Conservation (phyloP, 805 yeast species). For the Kodamaea kakaduensis region DNA sequence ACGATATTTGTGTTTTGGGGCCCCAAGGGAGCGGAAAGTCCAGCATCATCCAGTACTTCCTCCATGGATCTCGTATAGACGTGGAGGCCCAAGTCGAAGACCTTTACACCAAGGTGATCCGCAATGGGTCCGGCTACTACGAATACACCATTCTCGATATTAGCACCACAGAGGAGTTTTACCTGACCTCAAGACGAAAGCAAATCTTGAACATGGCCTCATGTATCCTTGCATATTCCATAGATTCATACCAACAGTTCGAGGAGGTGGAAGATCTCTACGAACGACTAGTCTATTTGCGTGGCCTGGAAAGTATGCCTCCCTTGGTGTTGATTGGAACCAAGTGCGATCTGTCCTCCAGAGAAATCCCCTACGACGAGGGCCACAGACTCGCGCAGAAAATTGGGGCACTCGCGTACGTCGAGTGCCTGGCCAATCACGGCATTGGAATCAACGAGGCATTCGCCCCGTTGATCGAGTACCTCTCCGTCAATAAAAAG, state of each 20-base stretch:
- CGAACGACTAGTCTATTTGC: constrained; percentile 20
- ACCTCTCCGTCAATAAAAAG: constrained; percentile 2
- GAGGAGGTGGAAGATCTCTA: constrained; percentile 26
- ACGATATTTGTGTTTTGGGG: constrained; percentile 31
- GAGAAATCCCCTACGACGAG: constrained; percentile 28
- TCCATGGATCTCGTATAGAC: constrained; percentile 19
- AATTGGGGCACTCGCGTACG: constrained; percentile 25
- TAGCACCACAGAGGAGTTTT: constrained; percentile 21
- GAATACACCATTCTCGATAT: constrained; percentile 34
- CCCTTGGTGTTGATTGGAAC: constrained; percentile 31
- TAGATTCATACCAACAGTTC: constrained; percentile 25
- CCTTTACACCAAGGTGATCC: constrained; percentile 18
- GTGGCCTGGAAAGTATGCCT: constrained; percentile 20
- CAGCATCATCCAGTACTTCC: constrained; percentile 22
- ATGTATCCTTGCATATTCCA: constrained; percentile 29
- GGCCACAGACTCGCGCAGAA: constrained; percentile 25
- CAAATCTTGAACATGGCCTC: constrained; percentile 30
- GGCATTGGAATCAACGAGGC: constrained; percentile 22
- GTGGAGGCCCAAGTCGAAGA: constrained; percentile 23
- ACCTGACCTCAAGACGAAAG: constrained; percentile 21
- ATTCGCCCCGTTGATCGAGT: constrained; percentile 25
- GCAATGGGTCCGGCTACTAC: constrained; percentile 17
- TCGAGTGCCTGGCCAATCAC: constrained; percentile 25
- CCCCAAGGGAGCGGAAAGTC: constrained; percentile 23
- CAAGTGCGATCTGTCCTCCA: constrained; percentile 22